Evolutionary conservation across 2,329 filamentous ascomycete genomes (phyloP), one percentile per base, ranked within the genome.

Genomic region (Phialophora chinensis): DNA sequence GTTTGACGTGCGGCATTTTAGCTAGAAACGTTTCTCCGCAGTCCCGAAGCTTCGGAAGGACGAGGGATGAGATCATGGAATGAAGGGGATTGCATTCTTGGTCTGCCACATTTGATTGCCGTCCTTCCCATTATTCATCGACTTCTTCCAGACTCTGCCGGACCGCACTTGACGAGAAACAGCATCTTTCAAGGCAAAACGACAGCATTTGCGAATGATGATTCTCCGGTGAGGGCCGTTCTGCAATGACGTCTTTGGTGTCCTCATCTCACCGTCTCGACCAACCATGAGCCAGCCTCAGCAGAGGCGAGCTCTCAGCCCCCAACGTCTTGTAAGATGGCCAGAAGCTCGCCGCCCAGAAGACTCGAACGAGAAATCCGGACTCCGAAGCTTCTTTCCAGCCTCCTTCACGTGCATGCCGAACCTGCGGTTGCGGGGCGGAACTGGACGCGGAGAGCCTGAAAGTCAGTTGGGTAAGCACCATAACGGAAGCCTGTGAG

Each of bases 371-470:
- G 49, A 53, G 31, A 61, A 53, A 33, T 61, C 50, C 59, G 59
- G 59, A 38, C 47, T 52, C 59, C 59, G 59, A 61, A 53, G 29
- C 53, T 50, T 50, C 47, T 27, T 61, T 29, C 49, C 59, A 61
- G 49, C 59, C 59, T 61, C 59, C n/a, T 54, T 33, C 59, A 61
- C 59, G 49, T 61, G 59, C n/a, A 6, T 20, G 4, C 14, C 42
- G 25, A 38, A 8, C 23, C 2, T 53, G 47, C 47, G 2, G 20
- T 35, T 54, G 60, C 52, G 50, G 53, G 60, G 60, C 52, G 60
- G 60, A 62, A 62, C 50, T 56, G 52, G 31, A 42, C 60, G 52
- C 52, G 35, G 60, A 56, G 38, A 47, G 50, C 52, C 53, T 50
- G 52, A 62, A 38, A 47, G 53, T 14, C 27, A 20, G 27, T 47